phyloP scores from a whole-genome alignment of 169 alveolate genomes.

The Babesia bigemina region DNA sequence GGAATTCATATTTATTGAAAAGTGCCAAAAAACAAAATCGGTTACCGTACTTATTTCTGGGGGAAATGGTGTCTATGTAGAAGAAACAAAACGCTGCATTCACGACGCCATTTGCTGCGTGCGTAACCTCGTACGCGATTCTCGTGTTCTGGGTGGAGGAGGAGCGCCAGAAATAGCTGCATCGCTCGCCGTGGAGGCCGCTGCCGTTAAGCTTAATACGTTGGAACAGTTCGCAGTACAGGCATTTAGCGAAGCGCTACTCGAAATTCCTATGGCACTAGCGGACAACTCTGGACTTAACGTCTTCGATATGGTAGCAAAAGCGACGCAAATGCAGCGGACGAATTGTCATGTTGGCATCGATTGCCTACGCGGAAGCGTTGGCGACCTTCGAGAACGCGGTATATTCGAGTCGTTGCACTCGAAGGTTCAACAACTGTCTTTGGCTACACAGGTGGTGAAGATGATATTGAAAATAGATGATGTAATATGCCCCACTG shows the following conservation, averaged over 20 bases:
- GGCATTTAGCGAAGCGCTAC: constrained; percentile 97
- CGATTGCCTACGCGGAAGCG: constrained; percentile 86
- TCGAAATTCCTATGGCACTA: constrained; percentile 93
- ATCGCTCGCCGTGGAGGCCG: constrained; percentile 89
- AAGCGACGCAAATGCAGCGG: constrained; percentile 84
- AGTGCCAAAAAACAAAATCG: constrained; percentile 90
- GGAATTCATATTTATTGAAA: constrained; percentile 94
- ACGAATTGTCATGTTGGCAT: constrained; percentile 90
- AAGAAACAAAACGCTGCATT: constrained; percentile 96
- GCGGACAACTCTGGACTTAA: constrained; percentile 97
- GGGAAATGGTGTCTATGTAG: constrained; percentile 95
- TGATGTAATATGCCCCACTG: constrained; percentile 91
- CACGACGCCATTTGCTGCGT: constrained; percentile 99
- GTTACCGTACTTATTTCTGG: constrained; percentile 96
- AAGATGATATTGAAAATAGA: constrained; percentile 98
- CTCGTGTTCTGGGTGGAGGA: constrained; percentile 95
- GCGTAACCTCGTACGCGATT: constrained; percentile 86
- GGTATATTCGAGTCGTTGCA: constrained; percentile 93
- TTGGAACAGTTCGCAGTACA: constrained; percentile 97
- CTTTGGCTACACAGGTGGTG: constrained; percentile 98
- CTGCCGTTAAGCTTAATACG: constrained; percentile 89
- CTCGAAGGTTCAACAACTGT: constrained; percentile 92
- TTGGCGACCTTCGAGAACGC: constrained; percentile 64
- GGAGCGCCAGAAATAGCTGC: constrained; percentile 97
- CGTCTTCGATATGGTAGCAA: constrained; percentile 91